Percentiles rank a stretch among this genome's conserved stretches.
These are phyloP conservation scores for Pestalotiopsis sp. DNA, from an alignment of 2,329 filamentous ascomycete genomes.

Conservation along the genomic window DNA sequence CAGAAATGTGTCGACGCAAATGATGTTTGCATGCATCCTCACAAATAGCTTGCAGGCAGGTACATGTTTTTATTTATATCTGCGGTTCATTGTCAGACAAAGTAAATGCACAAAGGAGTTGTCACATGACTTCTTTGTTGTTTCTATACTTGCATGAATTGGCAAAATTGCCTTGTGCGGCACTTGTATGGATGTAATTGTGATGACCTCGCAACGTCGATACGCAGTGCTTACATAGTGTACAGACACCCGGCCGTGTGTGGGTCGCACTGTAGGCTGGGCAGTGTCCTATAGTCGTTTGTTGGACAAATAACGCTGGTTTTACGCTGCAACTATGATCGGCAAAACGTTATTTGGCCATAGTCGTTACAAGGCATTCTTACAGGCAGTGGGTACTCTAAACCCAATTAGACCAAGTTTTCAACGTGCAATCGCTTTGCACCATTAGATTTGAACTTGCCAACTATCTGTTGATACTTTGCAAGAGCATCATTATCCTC, in stretches of 20 bases:
- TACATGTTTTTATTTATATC: background rate
- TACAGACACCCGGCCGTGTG: accelerated
- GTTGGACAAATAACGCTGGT: background rate
- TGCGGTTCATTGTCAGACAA: background rate
- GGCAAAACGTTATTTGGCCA: background rate
- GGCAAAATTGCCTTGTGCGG: background rate
- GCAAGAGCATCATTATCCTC: background rate
- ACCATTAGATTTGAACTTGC: background rate
- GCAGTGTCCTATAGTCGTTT: background rate
- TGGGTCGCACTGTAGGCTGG: background rate
- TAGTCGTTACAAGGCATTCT: background rate
- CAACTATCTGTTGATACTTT: background rate
- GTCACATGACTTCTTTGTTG: background rate
- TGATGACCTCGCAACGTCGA: background rate
- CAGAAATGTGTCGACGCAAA: background rate
- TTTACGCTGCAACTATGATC: background rate
- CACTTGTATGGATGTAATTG: background rate
- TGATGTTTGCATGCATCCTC: background rate
- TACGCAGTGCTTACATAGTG: too few relatives aligned
- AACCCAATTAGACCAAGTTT: background rate
- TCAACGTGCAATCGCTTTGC: background rate
- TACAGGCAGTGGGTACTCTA: background rate
- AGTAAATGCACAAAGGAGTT: background rate
- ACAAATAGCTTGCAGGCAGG: background rate
- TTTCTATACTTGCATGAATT: background rate